phyloP scores from a whole-genome alignment of 495 filamentous ascomycete genomes.

The Pyrenopolyporus hunteri region DNA sequence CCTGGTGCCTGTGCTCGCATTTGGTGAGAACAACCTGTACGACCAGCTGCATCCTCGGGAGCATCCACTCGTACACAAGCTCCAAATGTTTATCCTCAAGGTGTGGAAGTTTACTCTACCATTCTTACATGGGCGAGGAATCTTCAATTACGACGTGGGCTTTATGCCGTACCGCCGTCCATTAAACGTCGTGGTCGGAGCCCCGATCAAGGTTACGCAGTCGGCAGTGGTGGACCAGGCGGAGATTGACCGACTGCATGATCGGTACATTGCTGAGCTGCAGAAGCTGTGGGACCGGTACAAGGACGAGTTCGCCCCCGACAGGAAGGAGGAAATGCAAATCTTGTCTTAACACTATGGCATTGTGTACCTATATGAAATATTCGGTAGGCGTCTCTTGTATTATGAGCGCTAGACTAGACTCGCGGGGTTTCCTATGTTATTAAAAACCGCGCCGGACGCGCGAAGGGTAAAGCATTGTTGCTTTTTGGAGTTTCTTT shows the following conservation, averaged over 20 bases:
- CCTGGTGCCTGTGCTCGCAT: constrained; percentile 86
- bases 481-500: neutral
- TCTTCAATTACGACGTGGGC: constrained; percentile 98
- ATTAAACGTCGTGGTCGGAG: constrained; percentile 86
- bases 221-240: constrained; percentile 55
- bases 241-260: constrained; percentile 83
- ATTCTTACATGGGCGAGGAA: constrained; percentile 84
- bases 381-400: too few species aligned
- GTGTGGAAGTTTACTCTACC: constrained; percentile 92
- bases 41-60: constrained; percentile 75
- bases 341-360: constrained; percentile 68
- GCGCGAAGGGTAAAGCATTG: neutral
- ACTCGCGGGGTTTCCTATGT: too few species aligned
- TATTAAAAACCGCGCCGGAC: neutral
- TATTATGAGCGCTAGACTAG: too few species aligned
- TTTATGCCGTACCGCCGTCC: constrained; percentile 90
- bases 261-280: constrained; percentile 77
- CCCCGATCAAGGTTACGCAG: constrained; percentile 74
- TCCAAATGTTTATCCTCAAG: constrained; percentile 82
- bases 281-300: constrained; percentile 82
- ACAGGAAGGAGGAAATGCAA: constrained; percentile 74
- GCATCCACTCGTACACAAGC: constrained; percentile 74
- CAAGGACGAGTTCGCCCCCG: constrained; percentile 82
- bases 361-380: neutral
- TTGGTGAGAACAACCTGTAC: constrained; percentile 96